Evolutionary conservation across 2,329 filamentous ascomycete genomes (phyloP), one percentile per base, ranked within the genome.

Genomic region (Orbilia ellipsospora): DNA sequence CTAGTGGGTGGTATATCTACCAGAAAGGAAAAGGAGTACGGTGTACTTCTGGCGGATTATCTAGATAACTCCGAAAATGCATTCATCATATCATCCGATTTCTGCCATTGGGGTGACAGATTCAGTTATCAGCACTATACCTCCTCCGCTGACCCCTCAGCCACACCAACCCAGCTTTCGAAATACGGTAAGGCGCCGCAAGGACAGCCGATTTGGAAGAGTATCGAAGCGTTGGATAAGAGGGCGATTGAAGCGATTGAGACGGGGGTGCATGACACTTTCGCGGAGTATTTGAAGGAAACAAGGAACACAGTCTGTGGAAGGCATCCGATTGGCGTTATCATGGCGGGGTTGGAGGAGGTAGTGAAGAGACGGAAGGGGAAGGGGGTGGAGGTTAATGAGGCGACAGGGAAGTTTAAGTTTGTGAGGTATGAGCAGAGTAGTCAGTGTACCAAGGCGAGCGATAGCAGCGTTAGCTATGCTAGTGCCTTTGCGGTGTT

Each of bases 301-400:
- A 98, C 94, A 0, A 88, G 88, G 13, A 99, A 99, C 80, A 97
- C 95, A 0, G 92, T 99, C 0, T 99, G 95, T 80, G 95, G 95
- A 2, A 86, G 94, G 57, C 95, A 99, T 83, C 95, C 95, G 0
- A 98, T 99, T 79, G 94, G 95, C 0, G 90, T 98, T 2, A 87
- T 91, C 44, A 93, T 99, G 92, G 93, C 94, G 0, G 93, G 91
- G 0, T 82, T 98, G 74, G 94, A 97, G 83, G 83, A 85, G 57
- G 81, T 92, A 36, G 82, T 83, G 0, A 81, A 82, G 20, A 23
- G 31, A 23, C 48, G 63, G 48, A 28, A 16, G 73, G 83, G 84
- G 62, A 78, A 80, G 26, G 81, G 81, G 8, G 76, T 57, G 2
- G 73, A 86, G 84, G 78, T 83, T 64, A 81, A 82, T 73, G 57